Evolutionary conservation across 345 rosid species (phyloP).

Genomic region (Erodium maritimum): DNA sequence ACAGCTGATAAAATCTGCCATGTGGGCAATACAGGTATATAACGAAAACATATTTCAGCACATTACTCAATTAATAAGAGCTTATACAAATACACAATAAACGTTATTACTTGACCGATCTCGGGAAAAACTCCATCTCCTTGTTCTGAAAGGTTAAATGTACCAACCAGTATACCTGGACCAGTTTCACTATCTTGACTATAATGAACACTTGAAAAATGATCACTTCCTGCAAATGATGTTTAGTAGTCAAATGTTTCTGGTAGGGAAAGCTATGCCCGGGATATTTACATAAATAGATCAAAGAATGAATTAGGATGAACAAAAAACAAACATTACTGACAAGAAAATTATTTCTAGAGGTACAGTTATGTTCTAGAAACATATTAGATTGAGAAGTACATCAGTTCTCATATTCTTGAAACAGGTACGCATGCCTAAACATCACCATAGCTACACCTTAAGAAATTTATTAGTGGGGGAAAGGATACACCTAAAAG

Average conservation of each 20-base stretch:
- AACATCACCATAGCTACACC: too few relatives aligned
- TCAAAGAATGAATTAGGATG: background rate
- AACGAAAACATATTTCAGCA: background rate
- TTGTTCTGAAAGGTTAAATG: conserved; percentile 53
- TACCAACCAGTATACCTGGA: conserved; percentile 55
- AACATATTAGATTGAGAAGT: background rate
- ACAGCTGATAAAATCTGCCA: conserved; percentile 27
- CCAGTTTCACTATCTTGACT: conserved; percentile 20
- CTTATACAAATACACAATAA: background rate
- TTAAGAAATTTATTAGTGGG: too few relatives aligned
- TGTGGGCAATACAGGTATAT: background rate
- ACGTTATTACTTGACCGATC: conserved; percentile 43
- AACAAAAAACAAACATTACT: conserved; percentile 1
- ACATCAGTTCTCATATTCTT: background rate
- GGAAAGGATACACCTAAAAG: too few relatives aligned
- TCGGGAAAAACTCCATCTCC: conserved; percentile 68
- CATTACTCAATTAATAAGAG: background rate
- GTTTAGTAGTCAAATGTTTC: background rate
- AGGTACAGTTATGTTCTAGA: background rate
- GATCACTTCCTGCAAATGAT: conserved; percentile 22
- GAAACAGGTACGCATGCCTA: too few relatives aligned
- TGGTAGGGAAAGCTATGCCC: background rate
- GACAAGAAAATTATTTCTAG: background rate
- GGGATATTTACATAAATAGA: background rate
- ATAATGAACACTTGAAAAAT: conserved; percentile 28